Evolutionary conservation across 371 early-diverging fungal genomes (phyloP).

Genomic region (Mucor racemosus): DNA sequence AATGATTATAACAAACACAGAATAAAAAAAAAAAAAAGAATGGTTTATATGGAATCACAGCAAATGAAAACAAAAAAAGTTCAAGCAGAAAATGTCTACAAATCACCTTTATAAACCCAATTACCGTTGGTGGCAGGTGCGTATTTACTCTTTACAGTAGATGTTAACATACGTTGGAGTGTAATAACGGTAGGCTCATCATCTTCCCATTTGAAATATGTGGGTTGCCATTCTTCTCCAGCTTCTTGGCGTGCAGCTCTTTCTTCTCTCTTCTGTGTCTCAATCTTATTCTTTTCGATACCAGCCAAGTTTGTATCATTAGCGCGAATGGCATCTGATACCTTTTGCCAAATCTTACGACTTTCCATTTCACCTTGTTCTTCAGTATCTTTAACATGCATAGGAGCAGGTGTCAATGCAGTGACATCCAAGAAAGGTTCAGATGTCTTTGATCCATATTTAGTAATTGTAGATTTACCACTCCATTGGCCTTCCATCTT

Average conservation of each 20-base stretch:
- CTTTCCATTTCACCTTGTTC: slow-evolving; percentile 70
- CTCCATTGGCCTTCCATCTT: slow-evolving; percentile 73
- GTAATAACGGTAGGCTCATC: slow-evolving; percentile 48
- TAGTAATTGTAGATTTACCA: slow-evolving; percentile 58
- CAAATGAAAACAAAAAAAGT: not conserved
- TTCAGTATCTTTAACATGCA: slow-evolving; percentile 47
- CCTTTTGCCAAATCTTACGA: slow-evolving; percentile 72
- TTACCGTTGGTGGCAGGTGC: slow-evolving; percentile 44
- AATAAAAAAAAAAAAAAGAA: too few relatives aligned
- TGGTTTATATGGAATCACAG: not conserved
- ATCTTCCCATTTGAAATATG: slow-evolving; percentile 58
- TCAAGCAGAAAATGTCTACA: too few relatives aligned
- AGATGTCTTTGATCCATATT: slow-evolving; percentile 47
- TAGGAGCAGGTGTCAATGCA: slow-evolving; percentile 37
- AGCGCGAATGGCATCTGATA: slow-evolving; percentile 68
- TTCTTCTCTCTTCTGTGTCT: slow-evolving; percentile 71
- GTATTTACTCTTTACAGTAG: slow-evolving; percentile 44
- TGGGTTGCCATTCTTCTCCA: slow-evolving; percentile 62
- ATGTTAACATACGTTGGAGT: slow-evolving; percentile 39
- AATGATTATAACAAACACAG: not conserved
- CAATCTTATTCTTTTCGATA: slow-evolving; percentile 70
- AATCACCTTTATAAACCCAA: slow-evolving; percentile 39
- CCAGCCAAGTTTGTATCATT: slow-evolving; percentile 72
- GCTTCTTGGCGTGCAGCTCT: slow-evolving; percentile 62
- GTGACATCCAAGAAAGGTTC: slow-evolving; percentile 65